A percentile compares a stretch with the other conserved stretches of the same genome.
Conservation (phyloP, 1,284 basidiomycete genomes). For the Ganoderma leucocontextum region DNA sequence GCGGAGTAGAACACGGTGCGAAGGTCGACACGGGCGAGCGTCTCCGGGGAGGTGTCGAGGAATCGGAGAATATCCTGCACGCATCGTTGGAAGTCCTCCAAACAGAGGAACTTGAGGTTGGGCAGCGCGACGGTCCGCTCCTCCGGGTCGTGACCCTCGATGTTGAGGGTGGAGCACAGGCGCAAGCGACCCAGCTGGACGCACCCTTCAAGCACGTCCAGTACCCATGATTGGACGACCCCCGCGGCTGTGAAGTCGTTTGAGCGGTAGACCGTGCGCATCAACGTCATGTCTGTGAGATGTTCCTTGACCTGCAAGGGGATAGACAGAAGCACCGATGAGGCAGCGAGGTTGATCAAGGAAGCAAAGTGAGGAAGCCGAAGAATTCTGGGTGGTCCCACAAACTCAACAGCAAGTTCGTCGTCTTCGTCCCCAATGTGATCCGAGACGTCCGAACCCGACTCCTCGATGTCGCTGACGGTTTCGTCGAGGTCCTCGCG, state of each 20-base stretch:
- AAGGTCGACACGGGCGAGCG: neutral
- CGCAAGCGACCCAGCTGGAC: neutral
- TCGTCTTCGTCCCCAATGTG: neutral
- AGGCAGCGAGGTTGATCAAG: neutral
- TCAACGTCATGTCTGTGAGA: neutral
- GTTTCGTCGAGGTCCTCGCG: neutral
- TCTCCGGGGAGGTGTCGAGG: neutral
- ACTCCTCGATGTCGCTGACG: neutral
- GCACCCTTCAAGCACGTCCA: neutral
- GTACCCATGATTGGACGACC: neutral
- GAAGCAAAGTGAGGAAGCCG: conserved; percentile 1
- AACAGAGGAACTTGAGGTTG: neutral
- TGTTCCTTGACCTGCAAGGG: neutral
- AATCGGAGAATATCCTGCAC: neutral
- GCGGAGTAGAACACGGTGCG: neutral
- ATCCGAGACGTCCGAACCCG: neutral
- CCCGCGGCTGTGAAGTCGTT: neutral
- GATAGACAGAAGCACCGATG: neutral
- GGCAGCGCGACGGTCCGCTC: neutral
- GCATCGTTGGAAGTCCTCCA: neutral
- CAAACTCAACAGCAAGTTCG: neutral
- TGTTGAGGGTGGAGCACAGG: neutral
- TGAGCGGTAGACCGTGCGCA: neutral
- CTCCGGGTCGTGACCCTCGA: neutral
- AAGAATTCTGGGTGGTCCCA: neutral